phyloP scores from a whole-genome alignment of 2,329 filamentous ascomycete species.

The Trichothecium sympodiale region DNA sequence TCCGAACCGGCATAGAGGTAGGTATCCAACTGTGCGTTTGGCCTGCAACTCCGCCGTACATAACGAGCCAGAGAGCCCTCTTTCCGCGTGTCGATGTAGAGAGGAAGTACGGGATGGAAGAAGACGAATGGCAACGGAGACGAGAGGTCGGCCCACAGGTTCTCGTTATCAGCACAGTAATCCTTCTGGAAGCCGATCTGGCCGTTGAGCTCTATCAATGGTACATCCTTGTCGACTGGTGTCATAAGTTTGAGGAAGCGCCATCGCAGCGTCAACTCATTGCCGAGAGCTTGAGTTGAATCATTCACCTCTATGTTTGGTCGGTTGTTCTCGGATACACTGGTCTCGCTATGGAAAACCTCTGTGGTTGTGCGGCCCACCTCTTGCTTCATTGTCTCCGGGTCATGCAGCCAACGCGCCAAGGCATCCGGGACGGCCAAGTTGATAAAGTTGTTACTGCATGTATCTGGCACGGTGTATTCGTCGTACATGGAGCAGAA shows the following conservation, averaged over 20 bases:
- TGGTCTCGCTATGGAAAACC: slow-evolving; percentile 51
- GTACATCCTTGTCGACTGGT: slow-evolving; percentile 44
- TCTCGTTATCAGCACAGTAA: slow-evolving; percentile 55
- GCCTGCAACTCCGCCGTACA: slow-evolving; percentile 81
- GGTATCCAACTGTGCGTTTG: slow-evolving; percentile 82
- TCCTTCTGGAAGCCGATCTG: slow-evolving; percentile 63
- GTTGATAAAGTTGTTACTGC: slow-evolving; percentile 69
- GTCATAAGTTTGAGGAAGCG: slow-evolving; percentile 46
- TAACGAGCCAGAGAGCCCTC: slow-evolving; percentile 83
- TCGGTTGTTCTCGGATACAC: slow-evolving; percentile 30
- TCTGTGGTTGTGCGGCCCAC: slow-evolving; percentile 54
- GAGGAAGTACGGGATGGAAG: slow-evolving; percentile 76
- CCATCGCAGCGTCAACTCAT: slow-evolving; percentile 47
- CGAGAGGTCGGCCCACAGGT: slow-evolving; percentile 56
- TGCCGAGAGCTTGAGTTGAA: slow-evolving; percentile 18
- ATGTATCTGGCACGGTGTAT: slow-evolving; percentile 43
- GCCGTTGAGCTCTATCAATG: slow-evolving; percentile 63
- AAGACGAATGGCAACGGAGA: slow-evolving; percentile 66
- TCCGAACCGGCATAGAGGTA: slow-evolving; percentile 67
- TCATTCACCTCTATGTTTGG: slow-evolving; percentile 40
- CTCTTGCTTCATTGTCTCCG: slow-evolving; percentile 55
- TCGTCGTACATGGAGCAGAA: slow-evolving; percentile 68
- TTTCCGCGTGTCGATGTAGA: slow-evolving; percentile 85
- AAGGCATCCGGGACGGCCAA: slow-evolving; percentile 65
- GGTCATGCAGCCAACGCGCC: slow-evolving; percentile 68